Evolutionary conservation across 495 filamentous ascomycete genomes (phyloP), one percentile per base, ranked within the genome.

Genomic region (Chlorociboria aeruginascens): DNA sequence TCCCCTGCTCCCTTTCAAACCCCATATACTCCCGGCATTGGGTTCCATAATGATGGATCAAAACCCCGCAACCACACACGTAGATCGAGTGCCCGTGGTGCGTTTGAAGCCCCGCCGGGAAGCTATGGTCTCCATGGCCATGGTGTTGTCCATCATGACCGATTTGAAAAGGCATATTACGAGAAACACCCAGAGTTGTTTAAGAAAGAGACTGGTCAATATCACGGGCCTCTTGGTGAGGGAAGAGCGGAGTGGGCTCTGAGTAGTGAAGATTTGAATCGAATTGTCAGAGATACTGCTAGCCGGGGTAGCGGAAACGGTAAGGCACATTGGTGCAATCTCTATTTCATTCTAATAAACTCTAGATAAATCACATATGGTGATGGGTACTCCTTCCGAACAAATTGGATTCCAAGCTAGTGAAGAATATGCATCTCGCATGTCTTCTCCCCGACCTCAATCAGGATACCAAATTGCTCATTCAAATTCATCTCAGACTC

Each of bases 241-340:
- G 77, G 77, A 20, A 72, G 81, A 48, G 78, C 80, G 39, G 82
- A 90, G 66, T 92, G 82, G 71, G 88, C 86, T 50, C 70, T 95
- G 77, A 94, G 86, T 63, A 89, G 85, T 51, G 85, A 88, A 37
- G 86, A 95, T 57, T 68, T 99, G 56, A 93, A 94, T 65, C 88
- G 86, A 68, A 81, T 95, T 53, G 89, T 97, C 42, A 71, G 78
- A 39, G 73, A 86, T 39, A 85, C 83, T 32, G 76, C 74, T 33
- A 76, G 69, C 52, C 72, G 69, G 53, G 81, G 81, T 38, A 69
- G 78, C 61, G 55, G 50, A 40, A 63, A 79, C 61, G 81, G 81
- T 86, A 69, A 65, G 40, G 41, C 8, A 48, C 32, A 56, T 43
- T 48, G 36, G 20, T 25, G 20, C 4, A 25, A 25, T 25, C 20